Percentiles rank a stretch among this genome's conserved stretches.
These are phyloP conservation scores for Lophium mytilinum DNA, from an alignment of 495 filamentous ascomycete species.

Conservation along the genomic window DNA sequence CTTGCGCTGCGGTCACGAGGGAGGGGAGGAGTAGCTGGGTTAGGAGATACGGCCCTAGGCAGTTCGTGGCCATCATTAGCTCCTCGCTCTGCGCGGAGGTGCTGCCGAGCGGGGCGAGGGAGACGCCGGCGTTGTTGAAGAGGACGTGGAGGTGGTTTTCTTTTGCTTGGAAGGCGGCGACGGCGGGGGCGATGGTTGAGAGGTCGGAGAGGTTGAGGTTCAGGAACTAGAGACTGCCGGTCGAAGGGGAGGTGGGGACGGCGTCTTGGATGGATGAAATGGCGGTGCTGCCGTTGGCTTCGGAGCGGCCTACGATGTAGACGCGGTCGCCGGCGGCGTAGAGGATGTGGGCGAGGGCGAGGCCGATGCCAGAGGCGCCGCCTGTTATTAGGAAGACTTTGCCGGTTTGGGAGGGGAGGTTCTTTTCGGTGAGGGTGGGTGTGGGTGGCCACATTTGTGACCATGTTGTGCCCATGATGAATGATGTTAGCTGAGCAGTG, in stretches of 20 bases:
- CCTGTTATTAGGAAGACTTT: conserved; percentile 25
- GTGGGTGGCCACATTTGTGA: too few relatives aligned
- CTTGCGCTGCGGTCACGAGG: too few relatives aligned
- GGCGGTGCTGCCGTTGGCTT: conserved; percentile 25
- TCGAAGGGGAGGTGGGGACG: conserved; percentile 4
- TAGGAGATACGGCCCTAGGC: too few relatives aligned
- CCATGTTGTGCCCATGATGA: too few relatives aligned
- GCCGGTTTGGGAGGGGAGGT: background rate
- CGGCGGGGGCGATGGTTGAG: conserved; percentile 37
- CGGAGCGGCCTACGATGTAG: conserved; percentile 37
- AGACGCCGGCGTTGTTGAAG: conserved; percentile 45
- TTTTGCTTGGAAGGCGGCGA: conserved; percentile 33
- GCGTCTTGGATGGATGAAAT: conserved; percentile 31
- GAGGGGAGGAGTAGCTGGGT: too few relatives aligned
- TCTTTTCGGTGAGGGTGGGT: too few relatives aligned
- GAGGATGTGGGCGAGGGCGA: conserved; percentile 38
- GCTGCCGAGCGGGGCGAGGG: conserved; percentile 34
- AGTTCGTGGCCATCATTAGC: too few relatives aligned
- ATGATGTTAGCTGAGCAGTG: too few relatives aligned
- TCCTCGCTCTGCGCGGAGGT: conserved; percentile 37
- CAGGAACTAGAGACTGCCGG: conserved; percentile 37
- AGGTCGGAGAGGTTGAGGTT: conserved; percentile 41
- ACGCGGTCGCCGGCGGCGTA: conserved; percentile 34
- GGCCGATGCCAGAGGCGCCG: conserved; percentile 31
- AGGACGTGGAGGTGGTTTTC: conserved; percentile 43